Evolutionary conservation across 371 early-diverging fungal species (phyloP), one percentile per base, ranked within the genome.

Genomic region (Circinella minor): DNA sequence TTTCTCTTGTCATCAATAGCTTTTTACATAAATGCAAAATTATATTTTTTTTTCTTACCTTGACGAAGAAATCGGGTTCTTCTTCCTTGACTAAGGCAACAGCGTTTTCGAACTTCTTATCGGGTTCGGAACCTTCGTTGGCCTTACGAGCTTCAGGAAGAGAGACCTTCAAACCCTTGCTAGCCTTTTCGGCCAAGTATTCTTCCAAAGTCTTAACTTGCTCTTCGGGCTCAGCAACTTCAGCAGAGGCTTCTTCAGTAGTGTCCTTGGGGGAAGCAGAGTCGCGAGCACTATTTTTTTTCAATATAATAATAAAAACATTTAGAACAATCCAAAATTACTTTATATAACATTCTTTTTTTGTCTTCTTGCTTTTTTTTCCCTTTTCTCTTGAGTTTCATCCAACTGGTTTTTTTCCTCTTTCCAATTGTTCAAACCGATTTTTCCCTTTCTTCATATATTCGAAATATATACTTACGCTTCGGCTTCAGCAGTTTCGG

Each of bases 151-250:
- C 80, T 67, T 87, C 85, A 13, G 89, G 90, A 43, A 88, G 86
- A 71, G 71, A 59, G 51, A 81, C 80, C 88, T 67, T 93, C 92
- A 77, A 91, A 81, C 66, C 75, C 87, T 87, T 89, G 82, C 84
- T 81, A 46, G 88, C 86, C 82, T 86, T 81, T 74, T 91, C 94
- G 63, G 90, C 89, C 54, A 89, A 73, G 88, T 89, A 96, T 62
- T 96, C 89, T 34, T 93, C 92, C 69, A 92, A 83, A 67, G 95
- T 92, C 86, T 91, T 91, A 77, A 86, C 86, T 67, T 80, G 74
- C 48, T 87, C 93, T 81, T 93, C 94, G 51, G 89, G 87, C 68
- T 92, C 92, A 57, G 71, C 83, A 61, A 68, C 68, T 59, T 37
- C 62, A 51, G 74, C 70, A 66, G 63, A 71, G 39, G 74, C 79